A percentile compares a stretch with the other conserved stretches of the same genome.
These are phyloP conservation scores for Carex parvula DNA, from an alignment of 176 grass and related monocot species.

Conservation along the genomic window DNA sequence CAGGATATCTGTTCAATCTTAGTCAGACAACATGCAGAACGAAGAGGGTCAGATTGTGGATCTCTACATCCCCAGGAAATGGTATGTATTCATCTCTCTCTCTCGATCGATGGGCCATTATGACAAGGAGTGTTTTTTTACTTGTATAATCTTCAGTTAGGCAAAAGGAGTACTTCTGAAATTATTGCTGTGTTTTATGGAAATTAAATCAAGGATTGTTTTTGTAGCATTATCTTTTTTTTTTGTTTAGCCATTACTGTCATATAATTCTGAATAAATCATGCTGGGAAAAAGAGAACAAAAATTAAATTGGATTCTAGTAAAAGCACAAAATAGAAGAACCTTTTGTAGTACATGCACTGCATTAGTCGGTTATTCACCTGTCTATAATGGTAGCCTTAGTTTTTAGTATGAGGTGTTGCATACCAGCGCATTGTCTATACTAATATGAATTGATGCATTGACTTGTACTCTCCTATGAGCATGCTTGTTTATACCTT, in stretches of 20 bases:
- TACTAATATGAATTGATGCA: not conserved
- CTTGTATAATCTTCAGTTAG: not conserved
- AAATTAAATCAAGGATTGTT: not conserved
- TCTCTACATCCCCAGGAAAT: slow-evolving; percentile 65
- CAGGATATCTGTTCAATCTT: slow-evolving; percentile 10
- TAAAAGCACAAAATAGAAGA: not conserved
- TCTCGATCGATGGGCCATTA: not conserved
- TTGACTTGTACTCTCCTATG: not conserved
- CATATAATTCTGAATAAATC: not conserved
- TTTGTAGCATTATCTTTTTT: not conserved
- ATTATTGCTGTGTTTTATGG: not conserved
- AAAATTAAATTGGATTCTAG: not conserved
- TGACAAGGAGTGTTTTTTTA: not conserved
- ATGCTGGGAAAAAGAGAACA: not conserved
- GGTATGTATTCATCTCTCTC: slow-evolving; percentile 6
- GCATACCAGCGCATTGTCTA: not conserved
- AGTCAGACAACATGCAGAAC: slow-evolving; percentile 47
- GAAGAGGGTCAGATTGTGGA: slow-evolving; percentile 67
- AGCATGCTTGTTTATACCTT: not conserved
- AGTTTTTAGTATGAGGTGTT: not conserved
- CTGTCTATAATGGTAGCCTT: not conserved
- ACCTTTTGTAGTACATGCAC: not conserved
- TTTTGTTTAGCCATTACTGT: not conserved
- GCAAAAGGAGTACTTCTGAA: not conserved
- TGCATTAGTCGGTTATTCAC: not conserved